Percentiles rank a stretch among this genome's conserved stretches.
Conservation (phyloP, 139 green algal species). For the Chlamydomonas schloesseri region DNA sequence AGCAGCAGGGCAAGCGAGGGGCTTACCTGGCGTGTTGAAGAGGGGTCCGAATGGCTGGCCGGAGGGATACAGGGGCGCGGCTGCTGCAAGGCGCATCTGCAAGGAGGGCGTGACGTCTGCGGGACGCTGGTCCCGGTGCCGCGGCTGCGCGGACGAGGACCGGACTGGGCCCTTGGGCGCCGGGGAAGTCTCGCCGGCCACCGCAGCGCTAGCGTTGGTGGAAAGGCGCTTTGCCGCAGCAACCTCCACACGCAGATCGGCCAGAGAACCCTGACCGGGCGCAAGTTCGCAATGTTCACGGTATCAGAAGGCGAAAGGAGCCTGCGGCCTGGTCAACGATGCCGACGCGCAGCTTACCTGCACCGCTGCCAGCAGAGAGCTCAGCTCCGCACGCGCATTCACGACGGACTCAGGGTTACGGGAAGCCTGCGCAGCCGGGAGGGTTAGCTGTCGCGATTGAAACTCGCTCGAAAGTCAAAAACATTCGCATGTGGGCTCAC, state of each 20-base stretch:
- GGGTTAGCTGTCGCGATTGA: too few relatives aligned
- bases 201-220: constrained; percentile 39
- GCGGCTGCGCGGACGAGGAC: not conserved
- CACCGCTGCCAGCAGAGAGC: constrained; percentile 43
- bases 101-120: constrained; percentile 5
- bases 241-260: constrained; percentile 51
- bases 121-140: not conserved
- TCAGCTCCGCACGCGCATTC: constrained; percentile 36
- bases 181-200: constrained; percentile 28
- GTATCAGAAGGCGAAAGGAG: too few relatives aligned
- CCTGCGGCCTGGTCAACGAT: not conserved
- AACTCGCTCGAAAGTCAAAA: too few relatives aligned
- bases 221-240: constrained; percentile 50
- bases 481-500: too few relatives aligned
- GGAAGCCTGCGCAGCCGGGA: not conserved
- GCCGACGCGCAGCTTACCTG: constrained; percentile 23
- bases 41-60: constrained; percentile 1
- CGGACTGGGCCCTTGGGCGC: constrained; percentile 2
- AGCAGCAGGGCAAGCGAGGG: not conserved
- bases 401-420: constrained; percentile 1
- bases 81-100: not conserved
- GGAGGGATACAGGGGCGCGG: not conserved
- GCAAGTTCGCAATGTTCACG: too few relatives aligned
- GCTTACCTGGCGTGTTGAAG: constrained; percentile 6
- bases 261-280: constrained; percentile 21